Percentiles rank a stretch among this genome's conserved stretches.
Conservation (phyloP, 75 land plant genomes). For the Selaginella moellendorffii region DNA sequence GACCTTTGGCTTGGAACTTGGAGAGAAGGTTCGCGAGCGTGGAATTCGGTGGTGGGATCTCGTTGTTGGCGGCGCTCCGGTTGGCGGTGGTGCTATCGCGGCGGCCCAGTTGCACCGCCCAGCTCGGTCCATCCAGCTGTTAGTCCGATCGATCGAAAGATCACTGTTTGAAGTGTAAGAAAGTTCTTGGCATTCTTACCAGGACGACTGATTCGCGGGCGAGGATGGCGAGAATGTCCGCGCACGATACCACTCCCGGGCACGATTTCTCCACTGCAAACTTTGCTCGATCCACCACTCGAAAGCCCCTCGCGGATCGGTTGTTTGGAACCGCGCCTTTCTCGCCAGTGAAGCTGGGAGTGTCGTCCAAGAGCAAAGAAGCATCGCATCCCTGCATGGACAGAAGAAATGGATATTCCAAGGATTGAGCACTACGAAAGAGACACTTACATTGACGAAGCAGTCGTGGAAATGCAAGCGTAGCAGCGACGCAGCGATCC, state of each 20-base stretch:
- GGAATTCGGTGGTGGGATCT: slow-evolving; percentile 3
- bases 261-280: background rate
- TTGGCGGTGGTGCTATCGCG: background rate
- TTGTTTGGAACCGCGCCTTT: background rate
- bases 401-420: too few relatives aligned
- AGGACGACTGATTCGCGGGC: background rate
- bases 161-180: too few relatives aligned
- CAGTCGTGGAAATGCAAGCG: too few relatives aligned
- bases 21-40: background rate
- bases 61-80: background rate
- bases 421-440: too few relatives aligned
- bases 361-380: slow-evolving; percentile 3
- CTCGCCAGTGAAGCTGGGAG: background rate
- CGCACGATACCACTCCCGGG: background rate
- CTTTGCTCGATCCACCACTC: slow-evolving; percentile 2
- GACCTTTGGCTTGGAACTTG: background rate
- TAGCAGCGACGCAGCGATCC: too few relatives aligned
- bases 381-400: background rate
- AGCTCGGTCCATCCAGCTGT: background rate
- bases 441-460: too few relatives aligned
- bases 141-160: too few relatives aligned
- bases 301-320: background rate
- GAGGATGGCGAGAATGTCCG: background rate
- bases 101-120: background rate
- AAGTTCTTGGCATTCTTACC: too few relatives aligned